These are phyloP conservation scores for Mycena leptocephala DNA, from an alignment of 768 basidiomycete species.

Conservation along the genomic window DNA sequence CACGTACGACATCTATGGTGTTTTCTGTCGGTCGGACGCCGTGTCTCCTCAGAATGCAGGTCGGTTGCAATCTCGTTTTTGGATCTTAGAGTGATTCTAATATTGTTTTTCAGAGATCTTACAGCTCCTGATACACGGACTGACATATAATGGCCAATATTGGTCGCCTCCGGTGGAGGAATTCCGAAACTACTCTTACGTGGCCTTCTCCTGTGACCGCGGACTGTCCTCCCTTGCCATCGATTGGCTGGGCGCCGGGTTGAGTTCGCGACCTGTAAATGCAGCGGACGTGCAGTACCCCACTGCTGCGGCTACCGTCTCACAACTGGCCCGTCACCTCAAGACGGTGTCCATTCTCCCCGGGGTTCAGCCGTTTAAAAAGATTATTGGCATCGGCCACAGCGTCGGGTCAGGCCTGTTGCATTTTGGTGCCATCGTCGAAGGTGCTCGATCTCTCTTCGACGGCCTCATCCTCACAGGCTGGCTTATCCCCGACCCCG, in stretches of 20 bases:
- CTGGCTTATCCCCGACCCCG: background rate
- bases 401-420: slow-evolving; percentile 1
- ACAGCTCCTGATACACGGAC: slow-evolving; percentile 1
- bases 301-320: background rate
- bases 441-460: background rate
- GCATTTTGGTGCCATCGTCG: background rate
- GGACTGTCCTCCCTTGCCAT: no score
- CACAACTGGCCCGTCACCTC: background rate
- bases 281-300: background rate
- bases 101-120: background rate
- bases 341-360: background rate
- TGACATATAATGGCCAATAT: slow-evolving; percentile 6
- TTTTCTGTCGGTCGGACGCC: background rate
- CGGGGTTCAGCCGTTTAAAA: background rate
- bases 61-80: background rate
- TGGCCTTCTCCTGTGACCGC: background rate
- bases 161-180: slow-evolving; percentile 8
- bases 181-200: slow-evolving; percentile 16
- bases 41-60: background rate
- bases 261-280: background rate
- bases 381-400: slow-evolving; percentile 6
- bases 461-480: slow-evolving; percentile 4
- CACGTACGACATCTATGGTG: background rate
- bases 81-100: background rate
- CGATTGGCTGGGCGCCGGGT: background rate